Conservation (phyloP, 2,329 filamentous ascomycete species). For the Colletotrichum australisinense region DNA sequence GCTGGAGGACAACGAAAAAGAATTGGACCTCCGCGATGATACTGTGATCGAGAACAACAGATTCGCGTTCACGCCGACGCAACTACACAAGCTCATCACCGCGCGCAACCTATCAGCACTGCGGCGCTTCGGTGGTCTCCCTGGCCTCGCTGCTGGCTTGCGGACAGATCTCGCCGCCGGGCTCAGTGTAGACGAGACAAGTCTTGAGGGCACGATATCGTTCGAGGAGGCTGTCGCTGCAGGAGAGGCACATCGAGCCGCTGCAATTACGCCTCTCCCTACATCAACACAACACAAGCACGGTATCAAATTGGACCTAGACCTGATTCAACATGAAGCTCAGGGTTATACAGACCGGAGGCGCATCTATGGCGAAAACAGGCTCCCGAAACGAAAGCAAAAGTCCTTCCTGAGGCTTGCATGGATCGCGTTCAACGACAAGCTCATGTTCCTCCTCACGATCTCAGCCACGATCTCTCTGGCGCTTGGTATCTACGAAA, state of each 20-base stretch:
- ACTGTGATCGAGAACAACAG: constrained; percentile 50
- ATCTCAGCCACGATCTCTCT: constrained; percentile 80
- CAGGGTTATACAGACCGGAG: constrained; percentile 69
- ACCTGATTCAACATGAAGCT: constrained; percentile 35
- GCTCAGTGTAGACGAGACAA: constrained; percentile 61
- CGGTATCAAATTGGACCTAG: constrained; percentile 33
- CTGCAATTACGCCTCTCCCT: constrained; percentile 39
- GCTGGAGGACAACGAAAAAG: neutral
- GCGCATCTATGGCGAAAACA: constrained; percentile 76
- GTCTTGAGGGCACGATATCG: constrained; percentile 55
- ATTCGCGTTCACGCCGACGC: constrained; percentile 65
- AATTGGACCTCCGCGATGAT: constrained; percentile 30
- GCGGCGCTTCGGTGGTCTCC: constrained; percentile 63
- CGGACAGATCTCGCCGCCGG: constrained; percentile 60
- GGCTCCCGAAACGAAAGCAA: constrained; percentile 74
- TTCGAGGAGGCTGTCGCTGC: constrained; percentile 62
- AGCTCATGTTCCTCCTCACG: constrained; percentile 78
- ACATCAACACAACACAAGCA: constrained; percentile 38
- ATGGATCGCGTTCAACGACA: constrained; percentile 88
- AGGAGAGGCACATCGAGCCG: constrained; percentile 45
- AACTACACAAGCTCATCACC: constrained; percentile 65
- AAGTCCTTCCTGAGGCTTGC: constrained; percentile 77
- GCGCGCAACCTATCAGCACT: constrained; percentile 61
- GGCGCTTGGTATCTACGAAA: constrained; percentile 80
- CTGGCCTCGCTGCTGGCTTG: constrained; percentile 63